Conservation (phyloP, 441 rosid genomes). For the Adansonia gregorii region DNA sequence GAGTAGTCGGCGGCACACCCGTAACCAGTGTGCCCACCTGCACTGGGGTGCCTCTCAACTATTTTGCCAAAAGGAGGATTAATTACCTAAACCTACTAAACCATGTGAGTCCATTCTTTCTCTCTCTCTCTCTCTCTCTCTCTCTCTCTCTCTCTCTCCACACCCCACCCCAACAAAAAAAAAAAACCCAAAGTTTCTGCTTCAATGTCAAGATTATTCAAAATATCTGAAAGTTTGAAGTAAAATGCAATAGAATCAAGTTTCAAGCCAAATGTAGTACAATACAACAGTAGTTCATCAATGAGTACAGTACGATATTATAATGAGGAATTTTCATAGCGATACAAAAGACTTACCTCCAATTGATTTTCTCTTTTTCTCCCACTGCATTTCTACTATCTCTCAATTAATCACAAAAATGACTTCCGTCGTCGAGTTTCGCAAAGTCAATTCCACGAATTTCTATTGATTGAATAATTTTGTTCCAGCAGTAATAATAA, state of each 20-base stretch:
- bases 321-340: constrained; percentile 13
- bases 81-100: too few relatives aligned
- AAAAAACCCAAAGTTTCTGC: not conserved
- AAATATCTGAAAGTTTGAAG: not conserved
- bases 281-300: constrained; percentile 24
- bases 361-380: not conserved
- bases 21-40: too few relatives aligned
- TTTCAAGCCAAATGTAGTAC: constrained; percentile 22
- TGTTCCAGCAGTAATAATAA: not conserved
- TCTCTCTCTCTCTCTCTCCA: too few relatives aligned
- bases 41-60: too few relatives aligned
- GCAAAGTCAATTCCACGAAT: constrained; percentile 13
- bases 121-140: too few relatives aligned
- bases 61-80: too few relatives aligned
- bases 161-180: too few relatives aligned
- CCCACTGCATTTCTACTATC: not conserved
- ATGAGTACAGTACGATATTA: not conserved
- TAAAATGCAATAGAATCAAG: not conserved
- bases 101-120: too few relatives aligned
- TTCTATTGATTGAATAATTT: not conserved
- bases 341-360: constrained; percentile 21
- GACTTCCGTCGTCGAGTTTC: not conserved
- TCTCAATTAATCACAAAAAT: not conserved
- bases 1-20: too few relatives aligned
- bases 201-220: not conserved